A percentile compares a stretch with the other conserved stretches of the same genome.
Conservation (phyloP, 2,329 filamentous ascomycete genomes). For the Saccharata proteae region DNA sequence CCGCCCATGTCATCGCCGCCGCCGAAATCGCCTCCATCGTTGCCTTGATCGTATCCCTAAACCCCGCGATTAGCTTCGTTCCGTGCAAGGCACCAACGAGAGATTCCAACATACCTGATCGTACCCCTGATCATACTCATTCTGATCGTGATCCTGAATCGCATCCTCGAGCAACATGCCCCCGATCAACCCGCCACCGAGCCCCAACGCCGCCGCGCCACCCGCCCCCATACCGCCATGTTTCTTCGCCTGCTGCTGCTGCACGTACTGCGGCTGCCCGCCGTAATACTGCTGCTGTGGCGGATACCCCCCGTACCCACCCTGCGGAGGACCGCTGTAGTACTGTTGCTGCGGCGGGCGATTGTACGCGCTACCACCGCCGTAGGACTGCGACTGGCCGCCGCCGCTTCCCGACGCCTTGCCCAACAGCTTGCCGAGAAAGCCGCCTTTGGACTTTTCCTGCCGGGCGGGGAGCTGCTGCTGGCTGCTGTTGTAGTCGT, state of each 20-base stretch:
- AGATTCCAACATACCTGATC: constrained; percentile 2
- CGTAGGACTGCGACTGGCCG: constrained; percentile 10
- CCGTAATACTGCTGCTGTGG: constrained; percentile 16
- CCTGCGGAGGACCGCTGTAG: constrained; percentile 21
- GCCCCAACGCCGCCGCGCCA: constrained; percentile 64
- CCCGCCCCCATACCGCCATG: constrained; percentile 51
- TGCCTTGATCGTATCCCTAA: constrained; percentile 13
- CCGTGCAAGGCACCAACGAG: background rate
- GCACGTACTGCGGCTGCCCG: constrained; percentile 6
- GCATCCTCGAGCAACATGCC: constrained; percentile 60
- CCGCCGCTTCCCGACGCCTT: constrained; percentile 1
- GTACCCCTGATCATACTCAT: constrained; percentile 7
- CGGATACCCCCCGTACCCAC: constrained; percentile 26
- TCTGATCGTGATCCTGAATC: constrained; percentile 37
- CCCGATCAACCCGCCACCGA: constrained; percentile 71
- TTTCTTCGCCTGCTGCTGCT: constrained; percentile 22
- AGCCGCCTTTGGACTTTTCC: constrained; percentile 29
- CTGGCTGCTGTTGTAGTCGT: constrained; percentile 17
- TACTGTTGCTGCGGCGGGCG: constrained; percentile 14
- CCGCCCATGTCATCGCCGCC: constrained; percentile 19
- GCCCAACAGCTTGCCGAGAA: constrained; percentile 39
- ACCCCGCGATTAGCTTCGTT: background rate
- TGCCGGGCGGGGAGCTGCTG: constrained; percentile 31
- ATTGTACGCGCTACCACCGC: background rate
- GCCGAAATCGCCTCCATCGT: constrained; percentile 12